Base-by-base conservation (phyloP, 768 basidiomycete genomes). In the Grammothele lineata region DNA sequence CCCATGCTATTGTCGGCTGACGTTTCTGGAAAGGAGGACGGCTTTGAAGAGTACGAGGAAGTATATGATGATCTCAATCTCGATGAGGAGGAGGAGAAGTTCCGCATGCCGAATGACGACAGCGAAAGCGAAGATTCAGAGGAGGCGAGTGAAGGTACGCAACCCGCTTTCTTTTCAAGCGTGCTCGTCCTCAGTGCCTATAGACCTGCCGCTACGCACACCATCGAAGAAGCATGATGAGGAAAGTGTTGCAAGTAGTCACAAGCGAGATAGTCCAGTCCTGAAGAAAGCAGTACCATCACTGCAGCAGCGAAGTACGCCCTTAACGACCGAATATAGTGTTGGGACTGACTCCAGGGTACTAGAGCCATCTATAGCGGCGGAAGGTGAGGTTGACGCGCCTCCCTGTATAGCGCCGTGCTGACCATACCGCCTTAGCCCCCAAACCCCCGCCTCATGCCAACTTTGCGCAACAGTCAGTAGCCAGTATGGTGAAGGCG, bases 1-100 rank as follows among this genome's bases (percentile, higher is more conserved):
- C 11, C 19, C 2, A 15, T 6, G 19, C 39, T 24, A 32, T 32
- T n/a, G n/a, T n/a, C n/a, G 30, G 8, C 35, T 41, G 5, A 40
- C 35, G 18, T 34, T 35, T 17, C 10, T 9, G 5, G 36, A 40
- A 64, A 98, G 96, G 92, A 95, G 44, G 96, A 98, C 59, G 87
- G 90, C 58, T 99, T 96, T 66, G 93, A 98, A 48, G 94, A 95
- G 64, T 92, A 98, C 60, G 88, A 93, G 63, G 93, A 91, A 38
- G 88, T 99, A 41, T 99, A 99, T 60, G 96, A 98, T 57, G 96
- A 98, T 14, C 89, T 99, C 51, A 90, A 90, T 59, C 85, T 99
- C 37, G 90, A 96, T 57, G 95, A 96, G 61, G 92, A 96, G 65
- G 95, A 98, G 62, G 92, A 92, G 70, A 87, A 89, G 62, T 92